Evolutionary conservation across 495 filamentous ascomycete genomes (phyloP), one percentile per base, ranked within the genome.

Genomic region (Clavariopsis aquatica): DNA sequence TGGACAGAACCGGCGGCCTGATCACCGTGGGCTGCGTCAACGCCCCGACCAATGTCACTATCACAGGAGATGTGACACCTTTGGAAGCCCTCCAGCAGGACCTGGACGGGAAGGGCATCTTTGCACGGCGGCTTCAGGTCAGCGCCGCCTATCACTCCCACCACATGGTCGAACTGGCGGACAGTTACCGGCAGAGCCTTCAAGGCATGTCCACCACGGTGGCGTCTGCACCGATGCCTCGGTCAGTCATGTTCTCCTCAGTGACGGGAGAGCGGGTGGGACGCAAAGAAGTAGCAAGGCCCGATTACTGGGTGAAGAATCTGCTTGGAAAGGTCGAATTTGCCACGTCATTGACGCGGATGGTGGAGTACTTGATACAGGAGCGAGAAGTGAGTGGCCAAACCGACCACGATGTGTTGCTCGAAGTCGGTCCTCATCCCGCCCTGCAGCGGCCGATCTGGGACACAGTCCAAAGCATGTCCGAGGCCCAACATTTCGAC

Each of bases 391-490:
- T 20, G 12, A 29, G 20, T 22, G 51, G 9, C 8, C 7, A 7
- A 54, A 22, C 12, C 12, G 51, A 27, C 22, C 7, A 27, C 26
- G 6, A 31, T 26, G 52, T 38, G n/a, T 4, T 56, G 5, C 4
- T 86, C 34, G 84, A 86, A 62, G 70, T 86, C 10, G 89, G 89
- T 0, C 86, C 88, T 20, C 87, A 90, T 64, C 73, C 80, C 7
- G 84, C 86, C 0, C 76, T 92, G 0, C 76, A 83, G 51, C 83
- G 82, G 0, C 85, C 86, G 1, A 65, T 87, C 19, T 19, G 49
- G 31, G 55, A 65, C 12, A 60, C 12, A n/a, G 45, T 64, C n/a
- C 13, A 10, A 17, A 10, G 34, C 22, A 9, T 24, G 26, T 17
- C 5, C 19, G 10, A 15, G 31, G n/a, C 20, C 7, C 26, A 52